Evolutionary conservation across 805 yeast genomes (phyloP), one percentile per base, ranked within the genome.

Genomic region (Candida manassasensis): DNA sequence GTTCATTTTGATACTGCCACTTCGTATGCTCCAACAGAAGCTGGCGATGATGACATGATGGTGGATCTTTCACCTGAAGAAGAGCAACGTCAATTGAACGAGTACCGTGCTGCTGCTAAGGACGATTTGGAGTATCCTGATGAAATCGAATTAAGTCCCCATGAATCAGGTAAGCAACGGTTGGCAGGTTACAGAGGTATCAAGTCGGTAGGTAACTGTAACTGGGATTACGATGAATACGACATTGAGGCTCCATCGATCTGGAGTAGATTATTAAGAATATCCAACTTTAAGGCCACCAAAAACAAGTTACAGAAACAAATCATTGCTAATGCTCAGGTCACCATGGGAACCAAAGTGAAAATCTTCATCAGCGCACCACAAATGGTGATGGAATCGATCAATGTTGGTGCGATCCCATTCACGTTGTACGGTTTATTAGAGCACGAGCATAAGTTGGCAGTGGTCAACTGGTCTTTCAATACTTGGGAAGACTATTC

Each of bases 41-140:
- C 59, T 6, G 71, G 61, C 39, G 57, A 53, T 33, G 45, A 68
- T 3, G 90, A 81, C 42, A 69, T 71, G 67, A 81, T 79, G 52
- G 79, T 78, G 36, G 96, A 87, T 24, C 62, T 87, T 34, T 66
- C 82, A 1, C 79, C 81, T 21, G 96, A 85, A 48, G 96, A 87
- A 48, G 96, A 86, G 56, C 79, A 77, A 40, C 73, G 78, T 48
- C 96, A 89, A 59, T 67, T 87, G 42, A 64, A 72, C 38, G 74
- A 71, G 49, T 88, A 71, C 63, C 76, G 93, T 47, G 69, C 69
- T 26, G 59, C 76, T 42, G 96, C 79, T 45, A 74, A 75, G 40
- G 97, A 89, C 37, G 97, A 87, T 55, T 71, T 77, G 22, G 96
- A 89, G 49, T 93, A 88, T 69, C 97, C 97, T 0, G 99, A 93